Conservation (phyloP, 1,284 basidiomycete genomes). For the Irpex sp. region DNA sequence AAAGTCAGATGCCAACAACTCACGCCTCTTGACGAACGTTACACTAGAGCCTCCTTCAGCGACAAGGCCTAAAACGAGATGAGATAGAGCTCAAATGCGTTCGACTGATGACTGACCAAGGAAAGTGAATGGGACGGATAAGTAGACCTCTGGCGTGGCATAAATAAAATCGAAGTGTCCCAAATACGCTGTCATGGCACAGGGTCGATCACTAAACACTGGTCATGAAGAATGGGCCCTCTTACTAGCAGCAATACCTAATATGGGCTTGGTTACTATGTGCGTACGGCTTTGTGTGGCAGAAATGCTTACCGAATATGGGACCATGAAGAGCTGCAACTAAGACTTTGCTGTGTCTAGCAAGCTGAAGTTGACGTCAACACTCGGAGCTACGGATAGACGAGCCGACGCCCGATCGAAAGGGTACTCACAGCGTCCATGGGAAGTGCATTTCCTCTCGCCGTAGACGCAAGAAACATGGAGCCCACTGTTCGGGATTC, state of each 20-base stretch:
- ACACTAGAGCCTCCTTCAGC: slow-evolving; percentile 67
- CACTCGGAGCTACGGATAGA: not conserved
- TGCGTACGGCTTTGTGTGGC: not conserved
- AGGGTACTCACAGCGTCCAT: slow-evolving; percentile 50
- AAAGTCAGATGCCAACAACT: slow-evolving; percentile 13
- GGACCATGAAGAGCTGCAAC: slow-evolving; percentile 71
- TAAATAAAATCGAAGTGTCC: slow-evolving; percentile 76
- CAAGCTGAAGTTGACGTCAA: slow-evolving; percentile 39
- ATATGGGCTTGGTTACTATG: not conserved
- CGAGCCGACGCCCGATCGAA: not conserved
- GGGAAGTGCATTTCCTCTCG: slow-evolving; percentile 53
- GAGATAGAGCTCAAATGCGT: slow-evolving; percentile 2
- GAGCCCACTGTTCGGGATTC: slow-evolving; percentile 33
- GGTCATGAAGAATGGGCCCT: not conserved
- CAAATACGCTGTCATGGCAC: slow-evolving; percentile 48
- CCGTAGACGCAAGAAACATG: slow-evolving; percentile 20
- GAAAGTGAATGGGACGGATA: slow-evolving; percentile 65
- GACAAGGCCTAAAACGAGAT: slow-evolving; percentile 45
- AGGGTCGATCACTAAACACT: not conserved
- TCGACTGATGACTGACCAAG: slow-evolving; percentile 38
- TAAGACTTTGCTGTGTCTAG: slow-evolving; percentile 58
- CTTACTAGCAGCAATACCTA: slow-evolving; percentile 66
- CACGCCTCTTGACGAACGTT: slow-evolving; percentile 63
- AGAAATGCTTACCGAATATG: slow-evolving; percentile 52
- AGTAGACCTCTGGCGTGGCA: slow-evolving; percentile 56